Base-by-base conservation (phyloP, 2,329 filamentous ascomycete genomes). In the Penicillium sp. region DNA sequence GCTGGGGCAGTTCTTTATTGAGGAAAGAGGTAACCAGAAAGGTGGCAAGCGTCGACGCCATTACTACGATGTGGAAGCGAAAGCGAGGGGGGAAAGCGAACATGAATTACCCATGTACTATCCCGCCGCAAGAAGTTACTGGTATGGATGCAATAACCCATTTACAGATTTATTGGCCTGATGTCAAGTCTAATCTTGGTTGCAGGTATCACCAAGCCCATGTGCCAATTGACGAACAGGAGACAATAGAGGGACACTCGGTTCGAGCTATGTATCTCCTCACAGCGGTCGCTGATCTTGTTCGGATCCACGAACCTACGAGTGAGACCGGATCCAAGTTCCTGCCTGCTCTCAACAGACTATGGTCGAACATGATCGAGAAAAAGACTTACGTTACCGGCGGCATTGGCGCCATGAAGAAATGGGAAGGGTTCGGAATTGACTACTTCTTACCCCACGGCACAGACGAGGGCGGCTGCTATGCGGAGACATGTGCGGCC, bases 361-460 rank as follows among this genome's bases (percentile, higher is more conserved):
- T 88, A 4, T 88, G 85, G 86, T 69, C 79, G 35, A 86, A 87
- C 62, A 87, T 87, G 83, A 80, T 85, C 0, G 76, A 84, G 42
- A 80, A 79, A 57, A 88, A 87, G 67, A 85, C 88, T 82, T 88
- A 86, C 58, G 67, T 86, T 15, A 88, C 86, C 0, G 86, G 86
- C 1, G 85, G 85, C 0, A 82, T 88, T 52, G 86, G 86, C 0
- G 81, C 77, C 0, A 79, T 85, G 42, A 78, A 81, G 63, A 82
- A 86, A 67, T 86, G 82, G 82, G 82, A 88, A 70, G 84, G 86
- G 3, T 87, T 88, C 66, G 84, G 84, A 0, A 76, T 81, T 42
- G 80, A 85, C 61, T 86, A 86, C 66, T 85, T 85, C 68, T 74
- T 88, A 5, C 84, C 84, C 0, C 83, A 86, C 43, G 77, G 81